Percentiles rank a stretch among this genome's conserved stretches.
These are phyloP conservation scores for Trypanosoma cruzi DNA, from an alignment of 208 protist species.

Conservation along the genomic window DNA sequence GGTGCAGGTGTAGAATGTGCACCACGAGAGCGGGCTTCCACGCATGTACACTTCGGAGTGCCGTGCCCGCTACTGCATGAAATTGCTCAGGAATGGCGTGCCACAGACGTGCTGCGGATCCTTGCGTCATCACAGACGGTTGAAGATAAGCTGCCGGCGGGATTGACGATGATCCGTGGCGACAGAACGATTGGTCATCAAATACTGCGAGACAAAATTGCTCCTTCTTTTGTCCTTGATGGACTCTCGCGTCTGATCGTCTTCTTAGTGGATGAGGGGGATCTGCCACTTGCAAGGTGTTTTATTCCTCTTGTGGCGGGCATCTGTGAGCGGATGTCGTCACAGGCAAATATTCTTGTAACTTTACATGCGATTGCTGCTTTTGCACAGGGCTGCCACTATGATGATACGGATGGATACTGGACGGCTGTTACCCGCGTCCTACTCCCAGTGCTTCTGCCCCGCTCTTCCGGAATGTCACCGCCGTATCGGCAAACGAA, in stretches of 20 bases:
- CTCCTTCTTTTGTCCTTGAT: conserved; percentile 32
- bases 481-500: conserved; percentile 22
- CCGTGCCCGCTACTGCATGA: conserved; percentile 33
- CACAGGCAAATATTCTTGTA: conserved; percentile 26
- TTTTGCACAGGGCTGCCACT: conserved; percentile 28
- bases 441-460: background rate
- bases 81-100: conserved; percentile 10
- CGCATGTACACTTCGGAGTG: background rate
- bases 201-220: conserved; percentile 49
- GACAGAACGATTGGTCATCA: conserved; percentile 19
- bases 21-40: background rate
- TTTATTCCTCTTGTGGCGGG: conserved; percentile 43
- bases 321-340: conserved; percentile 42
- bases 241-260: conserved; percentile 33
- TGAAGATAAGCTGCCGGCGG: conserved; percentile 35
- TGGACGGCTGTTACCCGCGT: conserved; percentile 7
- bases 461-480: background rate
- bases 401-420: conserved; percentile 8
- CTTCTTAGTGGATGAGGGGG: conserved; percentile 38
- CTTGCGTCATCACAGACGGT: conserved; percentile 23
- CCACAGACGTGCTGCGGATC: conserved; percentile 26
- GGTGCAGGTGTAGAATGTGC: background rate
- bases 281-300: conserved; percentile 53
- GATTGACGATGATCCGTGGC: conserved; percentile 36
- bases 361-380: conserved; percentile 40